Base-by-base conservation (phyloP, 805 yeast species). In the Pichia phayaonensis region DNA sequence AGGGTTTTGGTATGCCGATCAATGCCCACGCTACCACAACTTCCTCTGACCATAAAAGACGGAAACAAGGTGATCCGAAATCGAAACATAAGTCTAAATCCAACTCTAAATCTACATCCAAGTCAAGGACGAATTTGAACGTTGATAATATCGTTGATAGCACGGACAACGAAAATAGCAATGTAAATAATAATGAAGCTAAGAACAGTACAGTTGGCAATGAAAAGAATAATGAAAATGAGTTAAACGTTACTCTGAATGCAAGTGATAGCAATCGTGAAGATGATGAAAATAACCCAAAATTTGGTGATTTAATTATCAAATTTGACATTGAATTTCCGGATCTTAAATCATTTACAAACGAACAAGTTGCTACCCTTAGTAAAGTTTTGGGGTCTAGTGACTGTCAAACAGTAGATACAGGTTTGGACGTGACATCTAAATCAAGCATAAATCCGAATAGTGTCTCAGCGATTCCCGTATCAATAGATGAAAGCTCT, bases 1-100 rank as follows among this genome's bases (percentile, higher is more conserved):
- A 69, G 49, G 77, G 76, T 1, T 62, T 68, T 45, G 90, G 90
- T 8, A 83, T 83, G 88, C 90, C 90, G 15, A 70, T 74, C 36
- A 48, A 54, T 42, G 57, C 16, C 12, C 34, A 29, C 5, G 10
- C 23, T 24, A 26, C 31, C 8, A n/a, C 29, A 8, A 29, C 22
- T 12, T 8, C 31, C 31, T 22, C 44, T 3, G 7, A 29, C 7
- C 34, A 29, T 13, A 29, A 29, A 29, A 29, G 7, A 29, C 13
- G n/a, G n/a, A 29, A 29, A 12, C n/a, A 29, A 7, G 5, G n/a
- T 29, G n/a, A n/a, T n/a, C n/a, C n/a, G n/a, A n/a, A n/a, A n/a
- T 13, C 16, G 4, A 29, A 29, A 12, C 3, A 2, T 15, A 29
- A 29, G 4, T 29, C 10, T 29, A 15, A 13, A 13, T 29, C n/a